These are phyloP conservation scores for Trypethelium eluteriae DNA, from an alignment of 495 filamentous ascomycete genomes.

Conservation along the genomic window DNA sequence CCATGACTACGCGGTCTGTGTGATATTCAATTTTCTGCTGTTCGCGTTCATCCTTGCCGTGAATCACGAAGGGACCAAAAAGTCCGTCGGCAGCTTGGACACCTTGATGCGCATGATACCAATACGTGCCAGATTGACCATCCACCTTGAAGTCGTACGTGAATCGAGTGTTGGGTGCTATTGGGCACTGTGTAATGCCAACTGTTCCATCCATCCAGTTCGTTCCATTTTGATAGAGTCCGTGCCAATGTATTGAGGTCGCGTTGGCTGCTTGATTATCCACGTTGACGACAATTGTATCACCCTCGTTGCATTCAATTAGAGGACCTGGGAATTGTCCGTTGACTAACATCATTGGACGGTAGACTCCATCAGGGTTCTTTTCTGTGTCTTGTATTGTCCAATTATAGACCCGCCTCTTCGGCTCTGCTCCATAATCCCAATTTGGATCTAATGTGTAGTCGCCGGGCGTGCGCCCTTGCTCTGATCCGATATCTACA, in stretches of 20 bases:
- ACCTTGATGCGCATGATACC: constrained; percentile 34
- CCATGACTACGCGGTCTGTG: constrained; percentile 47
- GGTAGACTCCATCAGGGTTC: constrained; percentile 46
- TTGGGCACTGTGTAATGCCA: constrained; percentile 28
- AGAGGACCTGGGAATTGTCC: constrained; percentile 25
- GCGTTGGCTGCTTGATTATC: constrained; percentile 23
- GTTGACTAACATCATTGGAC: constrained; percentile 31
- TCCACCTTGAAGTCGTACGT: constrained; percentile 33
- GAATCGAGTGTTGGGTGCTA: constrained; percentile 31
- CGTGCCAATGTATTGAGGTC: constrained; percentile 27
- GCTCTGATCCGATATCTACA: neutral
- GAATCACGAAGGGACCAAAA: constrained; percentile 50
- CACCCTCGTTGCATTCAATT: constrained; percentile 27
- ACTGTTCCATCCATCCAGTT: constrained; percentile 29
- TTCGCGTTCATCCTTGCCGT: constrained; percentile 40
- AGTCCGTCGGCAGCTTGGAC: constrained; percentile 44
- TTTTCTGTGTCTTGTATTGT: constrained; percentile 42
- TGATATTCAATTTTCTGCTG: constrained; percentile 39
- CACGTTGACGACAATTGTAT: constrained; percentile 24
- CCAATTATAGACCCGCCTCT: constrained; percentile 44
- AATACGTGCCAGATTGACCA: constrained; percentile 34
- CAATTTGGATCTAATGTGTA: constrained; percentile 43
- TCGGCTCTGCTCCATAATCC: constrained; percentile 39
- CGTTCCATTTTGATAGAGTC: constrained; percentile 26
- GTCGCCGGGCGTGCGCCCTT: constrained; percentile 20